Base-by-base conservation (phyloP, 768 basidiomycete genomes). In the Macrolepiota albuminosa region DNA sequence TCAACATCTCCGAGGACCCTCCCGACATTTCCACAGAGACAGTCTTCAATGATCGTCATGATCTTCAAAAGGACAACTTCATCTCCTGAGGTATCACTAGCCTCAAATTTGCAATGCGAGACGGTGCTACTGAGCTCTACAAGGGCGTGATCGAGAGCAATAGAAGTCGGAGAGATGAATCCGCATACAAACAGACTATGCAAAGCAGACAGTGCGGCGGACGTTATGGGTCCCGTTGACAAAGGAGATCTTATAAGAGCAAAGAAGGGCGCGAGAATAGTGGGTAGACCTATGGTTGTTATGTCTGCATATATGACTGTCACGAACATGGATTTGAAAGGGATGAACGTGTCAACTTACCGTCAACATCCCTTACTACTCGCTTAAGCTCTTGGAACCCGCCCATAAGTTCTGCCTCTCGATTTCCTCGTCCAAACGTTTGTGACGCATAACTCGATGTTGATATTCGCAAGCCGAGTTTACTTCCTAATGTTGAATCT, bases 91-190 rank as follows among this genome's bases (percentile, higher is more conserved):
- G 93, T 93, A 70, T 98, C 95, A 68, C 92, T 96, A 4, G 93
- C 92, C 74, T 98, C 96, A 69, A 99, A 99, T 75, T 96, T 95
- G 81, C 96, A 98, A 68, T 93, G 93, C 6, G 96, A 93, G 13
- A 95, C 84, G 0, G 96, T 87, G 61, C 84, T 88, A 71, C 95
- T 95, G 60, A 97, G 81, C 62, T 93, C 91, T 18, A 86, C 78
- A 54, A 98, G 81, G 6, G 89, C 89, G 56, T 76, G 69, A 63
- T 87, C 81, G 61, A 95, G 73, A 40, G 79, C 75, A 53, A 79
- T 62, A 46, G 89, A 83, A 42, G 75, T 70, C 14, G 82, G 74
- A 10, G 78, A 80, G 52, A 96, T 85, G 68, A 95, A 77, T 29
- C 85, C 85, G 68, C 85, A 91, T 46, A 85, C 77, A 71, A 98